phyloP scores from a whole-genome alignment of 768 basidiomycete genomes.

The Clitopilus passeckerianus region DNA sequence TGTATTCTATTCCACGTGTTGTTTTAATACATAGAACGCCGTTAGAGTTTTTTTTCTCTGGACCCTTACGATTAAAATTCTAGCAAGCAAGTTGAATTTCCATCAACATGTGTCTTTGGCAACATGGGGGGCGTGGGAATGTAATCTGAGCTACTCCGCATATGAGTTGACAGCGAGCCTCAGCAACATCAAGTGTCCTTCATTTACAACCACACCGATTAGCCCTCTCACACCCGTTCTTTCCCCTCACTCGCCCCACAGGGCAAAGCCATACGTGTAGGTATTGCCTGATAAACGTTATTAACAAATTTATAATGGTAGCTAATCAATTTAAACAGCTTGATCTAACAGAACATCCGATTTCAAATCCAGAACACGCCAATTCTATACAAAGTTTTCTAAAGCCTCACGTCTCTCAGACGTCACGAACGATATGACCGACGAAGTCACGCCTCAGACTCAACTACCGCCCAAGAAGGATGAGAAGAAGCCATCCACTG shows the following conservation, averaged over 20 bases:
- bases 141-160: slow-evolving; percentile 20
- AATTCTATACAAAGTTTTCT: neutral
- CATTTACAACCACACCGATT: slow-evolving; percentile 41
- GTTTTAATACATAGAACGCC: slow-evolving; percentile 5
- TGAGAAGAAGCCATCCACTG: slow-evolving; percentile 58
- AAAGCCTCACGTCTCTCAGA: slow-evolving; percentile 23
- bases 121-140: slow-evolving; percentile 31
- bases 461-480: slow-evolving; percentile 61
- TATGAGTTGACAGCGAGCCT: slow-evolving; percentile 11
- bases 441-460: slow-evolving; percentile 63
- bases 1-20: slow-evolving; percentile 6
- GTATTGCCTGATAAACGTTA: neutral
- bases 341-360: slow-evolving; percentile 1
- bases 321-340: neutral
- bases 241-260: slow-evolving; percentile 83
- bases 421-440: slow-evolving; percentile 87
- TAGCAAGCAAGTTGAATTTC: neutral
- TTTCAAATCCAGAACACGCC: neutral
- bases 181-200: slow-evolving; percentile 39
- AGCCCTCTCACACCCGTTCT: slow-evolving; percentile 39
- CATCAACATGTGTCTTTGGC: slow-evolving; percentile 1
- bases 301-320: neutral
- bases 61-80: slow-evolving; percentile 5
- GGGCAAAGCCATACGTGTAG: slow-evolving; percentile 70
- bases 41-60: neutral